These are phyloP conservation scores for Thraustotheca clavata DNA, from an alignment of 352 stramenopile species.

Conservation along the genomic window DNA sequence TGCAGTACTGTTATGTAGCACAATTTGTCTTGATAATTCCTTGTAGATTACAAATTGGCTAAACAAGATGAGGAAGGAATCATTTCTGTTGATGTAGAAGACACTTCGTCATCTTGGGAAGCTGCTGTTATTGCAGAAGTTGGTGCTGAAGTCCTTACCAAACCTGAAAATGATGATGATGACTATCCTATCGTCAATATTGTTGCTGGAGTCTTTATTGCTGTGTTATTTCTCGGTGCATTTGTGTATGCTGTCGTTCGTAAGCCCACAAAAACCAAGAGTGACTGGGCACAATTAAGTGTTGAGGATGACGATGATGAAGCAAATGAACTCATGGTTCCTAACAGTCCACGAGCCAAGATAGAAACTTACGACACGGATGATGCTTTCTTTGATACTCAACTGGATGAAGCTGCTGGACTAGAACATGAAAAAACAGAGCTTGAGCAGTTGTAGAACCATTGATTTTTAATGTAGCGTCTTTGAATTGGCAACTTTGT, in stretches of 20 bases:
- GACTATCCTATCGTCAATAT: conserved; percentile 65
- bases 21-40: too few species aligned
- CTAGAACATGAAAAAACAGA: too few species aligned
- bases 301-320: conserved; percentile 23
- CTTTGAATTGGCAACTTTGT: neutral
- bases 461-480: conserved; percentile 3
- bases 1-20: conserved; percentile 28
- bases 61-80: neutral
- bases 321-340: conserved; percentile 1
- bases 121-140: conserved; percentile 2
- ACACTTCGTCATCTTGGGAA: conserved; percentile 15
- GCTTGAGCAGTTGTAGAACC: too few species aligned
- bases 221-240: conserved; percentile 58
- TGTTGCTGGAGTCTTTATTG: conserved; percentile 58
- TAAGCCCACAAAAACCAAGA: conserved; percentile 44
- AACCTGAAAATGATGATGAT: conserved; percentile 21
- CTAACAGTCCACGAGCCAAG: neutral
- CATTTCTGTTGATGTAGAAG: neutral
- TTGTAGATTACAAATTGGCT: neutral
- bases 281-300: conserved; percentile 51
- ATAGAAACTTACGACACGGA: conserved; percentile 4
- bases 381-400: conserved; percentile 19
- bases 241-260: conserved; percentile 40
- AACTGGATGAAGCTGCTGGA: too few species aligned
- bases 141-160: conserved; percentile 15